A percentile compares a stretch with the other conserved stretches of the same genome.
phyloP scores from a whole-genome alignment of 2,329 filamentous ascomycete species.

The Ophiostoma fasciatum region DNA sequence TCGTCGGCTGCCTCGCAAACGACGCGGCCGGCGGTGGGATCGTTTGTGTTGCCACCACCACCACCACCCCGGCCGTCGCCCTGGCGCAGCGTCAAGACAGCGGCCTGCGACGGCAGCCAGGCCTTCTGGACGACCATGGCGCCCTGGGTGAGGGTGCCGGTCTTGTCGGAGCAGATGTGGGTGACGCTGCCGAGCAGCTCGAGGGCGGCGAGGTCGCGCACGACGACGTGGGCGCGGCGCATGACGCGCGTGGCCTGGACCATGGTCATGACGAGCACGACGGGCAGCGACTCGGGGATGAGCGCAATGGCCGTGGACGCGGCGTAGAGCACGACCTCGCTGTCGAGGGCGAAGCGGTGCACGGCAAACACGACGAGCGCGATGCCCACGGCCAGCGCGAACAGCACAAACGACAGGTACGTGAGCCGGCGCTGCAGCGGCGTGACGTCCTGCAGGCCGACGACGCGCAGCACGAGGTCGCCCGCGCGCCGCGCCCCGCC shows the following conservation, averaged over 20 bases:
- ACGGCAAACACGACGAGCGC: slow-evolving; percentile 48
- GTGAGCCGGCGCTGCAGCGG: slow-evolving; percentile 74
- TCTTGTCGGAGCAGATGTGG: slow-evolving; percentile 62
- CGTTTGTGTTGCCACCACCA: no score
- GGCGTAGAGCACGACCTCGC: slow-evolving; percentile 45
- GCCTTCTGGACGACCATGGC: slow-evolving; percentile 56
- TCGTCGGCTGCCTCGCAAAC: slow-evolving; percentile 18
- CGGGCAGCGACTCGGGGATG: slow-evolving; percentile 52
- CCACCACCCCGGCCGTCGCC: slow-evolving; percentile 44
- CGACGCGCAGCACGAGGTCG: slow-evolving; percentile 26
- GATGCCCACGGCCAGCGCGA: slow-evolving; percentile 51
- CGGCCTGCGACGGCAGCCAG: slow-evolving; percentile 41
- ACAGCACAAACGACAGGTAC: slow-evolving; percentile 70
- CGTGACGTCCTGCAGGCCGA: slow-evolving; percentile 55
- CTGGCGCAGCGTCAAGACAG: slow-evolving; percentile 44
- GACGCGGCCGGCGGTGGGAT: slow-evolving; percentile 44
- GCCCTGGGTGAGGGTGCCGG: slow-evolving; percentile 52
- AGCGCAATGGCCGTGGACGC: slow-evolving; percentile 48
- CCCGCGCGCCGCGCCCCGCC: slow-evolving; percentile 25
- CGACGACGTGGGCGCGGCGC: slow-evolving; percentile 49
- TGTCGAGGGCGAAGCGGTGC: slow-evolving; percentile 35
- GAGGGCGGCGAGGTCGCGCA: slow-evolving; percentile 50
- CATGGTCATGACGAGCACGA: slow-evolving; percentile 58
- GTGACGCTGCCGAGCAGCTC: slow-evolving; percentile 58
- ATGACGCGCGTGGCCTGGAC: slow-evolving; percentile 50